A percentile compares a stretch with the other conserved stretches of the same genome.
Evolutionary conservation across 2,329 filamentous ascomycete genomes (phyloP).

Genomic region (Colletotrichum sp.): DNA sequence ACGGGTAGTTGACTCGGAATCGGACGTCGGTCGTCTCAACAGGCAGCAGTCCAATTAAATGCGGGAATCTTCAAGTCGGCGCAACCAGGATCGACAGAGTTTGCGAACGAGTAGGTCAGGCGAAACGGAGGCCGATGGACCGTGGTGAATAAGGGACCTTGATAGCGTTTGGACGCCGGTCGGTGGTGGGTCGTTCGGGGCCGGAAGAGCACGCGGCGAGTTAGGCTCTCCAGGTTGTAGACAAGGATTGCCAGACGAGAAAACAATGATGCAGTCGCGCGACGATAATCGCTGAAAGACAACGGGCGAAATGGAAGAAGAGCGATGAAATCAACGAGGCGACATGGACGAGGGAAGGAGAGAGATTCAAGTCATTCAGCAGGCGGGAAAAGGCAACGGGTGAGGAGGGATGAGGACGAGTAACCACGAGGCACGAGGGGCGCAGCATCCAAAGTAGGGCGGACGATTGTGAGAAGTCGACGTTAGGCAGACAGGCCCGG

Average conservation of each 20-base stretch:
- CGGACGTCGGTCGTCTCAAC: not conserved
- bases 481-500: not conserved
- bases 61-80: not conserved
- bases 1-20: not conserved
- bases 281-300: not conserved
- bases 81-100: not conserved
- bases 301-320: constrained; percentile 4
- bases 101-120: not conserved
- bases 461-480: not conserved
- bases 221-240: not conserved
- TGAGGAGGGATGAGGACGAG: not conserved
- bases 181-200: constrained; percentile 18
- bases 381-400: not conserved
- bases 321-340: not conserved
- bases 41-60: not conserved
- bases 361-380: constrained; percentile 1
- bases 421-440: not conserved
- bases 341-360: not conserved
- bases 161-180: not conserved
- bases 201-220: not conserved
- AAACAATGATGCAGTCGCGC: not conserved
- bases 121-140: not conserved
- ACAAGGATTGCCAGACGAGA: constrained; percentile 1
- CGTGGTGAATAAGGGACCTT: not conserved
- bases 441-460: not conserved